These are phyloP conservation scores for Hyphopichia buzzinii DNA, from an alignment of 1,139 yeast species.

Conservation along the genomic window DNA sequence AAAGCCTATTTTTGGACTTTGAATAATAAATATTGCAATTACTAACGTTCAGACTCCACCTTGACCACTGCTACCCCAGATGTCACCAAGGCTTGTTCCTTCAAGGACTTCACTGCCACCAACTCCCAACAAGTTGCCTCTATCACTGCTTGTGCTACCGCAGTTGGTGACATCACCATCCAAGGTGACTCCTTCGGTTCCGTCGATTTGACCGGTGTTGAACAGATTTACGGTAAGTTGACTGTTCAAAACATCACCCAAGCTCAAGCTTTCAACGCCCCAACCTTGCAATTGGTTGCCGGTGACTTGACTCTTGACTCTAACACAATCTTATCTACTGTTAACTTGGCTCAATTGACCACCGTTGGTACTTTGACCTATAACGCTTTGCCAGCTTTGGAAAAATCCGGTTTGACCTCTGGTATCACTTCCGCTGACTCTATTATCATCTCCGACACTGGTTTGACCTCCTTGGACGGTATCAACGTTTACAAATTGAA, in stretches of 20 bases:
- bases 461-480: slow-evolving; percentile 75
- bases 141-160: slow-evolving; percentile 71
- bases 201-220: slow-evolving; percentile 55
- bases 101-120: slow-evolving; percentile 61
- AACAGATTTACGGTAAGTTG: slow-evolving; percentile 76
- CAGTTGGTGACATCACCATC: slow-evolving; percentile 76
- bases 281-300: slow-evolving; percentile 69
- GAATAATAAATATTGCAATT: no score
- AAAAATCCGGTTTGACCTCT: slow-evolving; percentile 63
- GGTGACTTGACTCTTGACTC: slow-evolving; percentile 62
- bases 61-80: slow-evolving; percentile 50
- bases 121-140: slow-evolving; percentile 75
- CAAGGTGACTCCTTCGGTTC: slow-evolving; percentile 56
- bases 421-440: slow-evolving; percentile 75
- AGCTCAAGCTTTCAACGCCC: slow-evolving; percentile 69
- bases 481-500: slow-evolving; percentile 71
- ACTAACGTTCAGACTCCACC: slow-evolving; percentile 36
- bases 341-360: slow-evolving; percentile 76
- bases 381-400: slow-evolving; percentile 83
- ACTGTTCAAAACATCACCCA: slow-evolving; percentile 61
- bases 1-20: no score
- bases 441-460: slow-evolving; percentile 82
- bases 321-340: slow-evolving; percentile 64
- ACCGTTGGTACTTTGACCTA: slow-evolving; percentile 78
- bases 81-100: slow-evolving; percentile 56